These are phyloP conservation scores for Gomphus bonarii DNA, from an alignment of 1,284 basidiomycete genomes.

Conservation along the genomic window DNA sequence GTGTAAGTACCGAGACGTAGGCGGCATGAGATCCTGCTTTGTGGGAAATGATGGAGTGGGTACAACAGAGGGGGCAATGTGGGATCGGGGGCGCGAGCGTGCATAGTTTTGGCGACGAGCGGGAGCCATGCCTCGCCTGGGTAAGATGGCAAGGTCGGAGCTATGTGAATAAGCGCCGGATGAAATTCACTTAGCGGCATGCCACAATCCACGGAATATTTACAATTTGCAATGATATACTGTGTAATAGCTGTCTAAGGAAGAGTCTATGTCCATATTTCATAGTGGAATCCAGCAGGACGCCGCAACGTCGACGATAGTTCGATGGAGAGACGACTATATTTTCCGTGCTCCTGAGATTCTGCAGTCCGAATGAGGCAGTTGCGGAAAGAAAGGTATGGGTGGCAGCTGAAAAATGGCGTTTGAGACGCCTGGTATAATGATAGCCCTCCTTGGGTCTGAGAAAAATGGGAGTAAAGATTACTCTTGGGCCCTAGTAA, in stretches of 20 bases:
- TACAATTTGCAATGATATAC: background rate
- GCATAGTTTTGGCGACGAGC: constrained; percentile 7
- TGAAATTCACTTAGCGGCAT: background rate
- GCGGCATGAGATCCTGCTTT: constrained; percentile 30
- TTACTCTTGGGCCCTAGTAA: background rate
- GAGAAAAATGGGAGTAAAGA: background rate
- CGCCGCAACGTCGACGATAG: background rate
- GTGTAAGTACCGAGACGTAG: constrained; percentile 51
- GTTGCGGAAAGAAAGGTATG: background rate
- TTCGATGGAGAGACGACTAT: background rate
- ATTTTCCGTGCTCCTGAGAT: background rate
- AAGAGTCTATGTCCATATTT: background rate
- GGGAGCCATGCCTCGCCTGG: constrained; percentile 4
- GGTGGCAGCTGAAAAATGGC: too few species aligned
- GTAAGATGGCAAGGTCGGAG: background rate
- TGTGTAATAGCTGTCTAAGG: background rate
- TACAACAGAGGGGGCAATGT: background rate
- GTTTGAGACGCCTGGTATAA: too few species aligned
- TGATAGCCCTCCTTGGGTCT: too few species aligned
- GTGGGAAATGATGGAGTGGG: background rate
- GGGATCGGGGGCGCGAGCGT: constrained; percentile 2
- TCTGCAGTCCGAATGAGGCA: background rate
- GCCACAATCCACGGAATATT: background rate
- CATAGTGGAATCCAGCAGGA: background rate
- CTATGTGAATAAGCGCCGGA: background rate